Evolutionary conservation across 192 early-diverging fungal genomes (phyloP).

Genomic region (Podila epicladia): DNA sequence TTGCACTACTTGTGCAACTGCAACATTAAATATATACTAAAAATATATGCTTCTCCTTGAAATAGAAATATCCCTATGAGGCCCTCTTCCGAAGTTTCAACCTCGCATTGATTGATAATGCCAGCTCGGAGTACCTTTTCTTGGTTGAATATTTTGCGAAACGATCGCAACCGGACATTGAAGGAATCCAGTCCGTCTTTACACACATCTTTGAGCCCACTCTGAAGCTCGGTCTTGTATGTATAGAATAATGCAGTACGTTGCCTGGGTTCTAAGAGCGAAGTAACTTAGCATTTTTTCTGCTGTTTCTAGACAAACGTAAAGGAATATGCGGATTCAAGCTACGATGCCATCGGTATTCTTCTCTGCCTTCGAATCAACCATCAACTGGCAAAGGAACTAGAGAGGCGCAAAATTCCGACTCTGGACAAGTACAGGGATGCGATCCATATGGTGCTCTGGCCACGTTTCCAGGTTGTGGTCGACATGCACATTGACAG

Average conservation of each 20-base stretch:
- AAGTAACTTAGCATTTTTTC: constrained; percentile 11
- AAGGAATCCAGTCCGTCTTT: constrained; percentile 77
- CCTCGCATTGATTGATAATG: constrained; percentile 93
- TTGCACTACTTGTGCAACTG: neutral
- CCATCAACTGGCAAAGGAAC: constrained; percentile 79
- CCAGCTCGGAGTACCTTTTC: constrained; percentile 95
- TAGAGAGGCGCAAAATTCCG: constrained; percentile 79
- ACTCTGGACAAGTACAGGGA: constrained; percentile 89
- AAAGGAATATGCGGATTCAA: constrained; percentile 77
- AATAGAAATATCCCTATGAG: constrained; percentile 87
- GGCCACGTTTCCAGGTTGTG: constrained; percentile 87
- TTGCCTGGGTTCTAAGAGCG: constrained; percentile 16
- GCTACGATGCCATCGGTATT: constrained; percentile 90
- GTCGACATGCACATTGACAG: constrained; percentile 95
- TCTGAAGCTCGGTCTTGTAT: constrained; percentile 73
- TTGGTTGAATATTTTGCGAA: constrained; percentile 90
- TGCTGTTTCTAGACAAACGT: constrained; percentile 60
- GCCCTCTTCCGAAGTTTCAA: constrained; percentile 91
- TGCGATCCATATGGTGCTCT: constrained; percentile 91
- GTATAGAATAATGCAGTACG: neutral
- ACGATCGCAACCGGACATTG: constrained; percentile 68
- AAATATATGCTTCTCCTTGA: neutral
- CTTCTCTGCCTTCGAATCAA: constrained; percentile 92
- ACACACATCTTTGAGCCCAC: constrained; percentile 91
- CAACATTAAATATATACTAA: neutral